phyloP scores from a whole-genome alignment of 2,329 filamentous ascomycete genomes.

The Microcyclospora pomicola region DNA sequence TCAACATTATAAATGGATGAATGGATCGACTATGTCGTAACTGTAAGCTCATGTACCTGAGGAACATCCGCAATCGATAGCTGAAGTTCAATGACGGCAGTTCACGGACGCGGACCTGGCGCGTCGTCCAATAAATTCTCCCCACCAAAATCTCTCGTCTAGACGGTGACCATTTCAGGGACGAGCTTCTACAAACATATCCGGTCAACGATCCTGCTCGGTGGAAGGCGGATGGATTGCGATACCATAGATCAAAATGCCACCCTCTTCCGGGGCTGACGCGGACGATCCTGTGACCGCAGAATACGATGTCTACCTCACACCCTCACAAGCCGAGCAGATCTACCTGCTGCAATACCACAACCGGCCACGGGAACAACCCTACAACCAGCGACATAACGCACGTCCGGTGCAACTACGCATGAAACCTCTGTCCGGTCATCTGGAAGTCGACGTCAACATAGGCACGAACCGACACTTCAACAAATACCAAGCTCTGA shows the following conservation, averaged over 20 bases:
- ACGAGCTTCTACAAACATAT: background rate
- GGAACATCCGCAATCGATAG: background rate
- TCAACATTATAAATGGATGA: too few species aligned
- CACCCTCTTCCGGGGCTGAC: slow-evolving; percentile 5
- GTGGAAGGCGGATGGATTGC: too few species aligned
- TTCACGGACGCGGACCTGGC: background rate
- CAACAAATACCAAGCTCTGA: slow-evolving; percentile 67
- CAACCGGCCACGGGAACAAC: slow-evolving; percentile 53
- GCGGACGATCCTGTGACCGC: slow-evolving; percentile 36
- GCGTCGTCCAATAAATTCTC: slow-evolving; percentile 2
- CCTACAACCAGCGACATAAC: slow-evolving; percentile 43
- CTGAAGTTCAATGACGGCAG: slow-evolving; percentile 2
- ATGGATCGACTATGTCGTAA: too few species aligned
- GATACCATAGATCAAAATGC: too few species aligned
- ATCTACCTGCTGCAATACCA: slow-evolving; percentile 77
- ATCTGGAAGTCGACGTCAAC: slow-evolving; percentile 86
- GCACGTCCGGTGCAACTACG: slow-evolving; percentile 59
- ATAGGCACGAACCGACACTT: slow-evolving; percentile 61
- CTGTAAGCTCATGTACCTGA: background rate
- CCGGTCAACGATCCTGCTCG: too few species aligned
- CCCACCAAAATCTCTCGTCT: background rate
- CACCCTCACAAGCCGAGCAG: slow-evolving; percentile 38
- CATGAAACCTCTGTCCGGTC: slow-evolving; percentile 66
- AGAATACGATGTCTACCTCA: slow-evolving; percentile 74
- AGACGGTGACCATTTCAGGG: background rate